Percentiles rank a stretch among this genome's conserved stretches.
Evolutionary conservation across 106 monocot genomes (phyloP).

Genomic region (Apostasia ramifera): DNA sequence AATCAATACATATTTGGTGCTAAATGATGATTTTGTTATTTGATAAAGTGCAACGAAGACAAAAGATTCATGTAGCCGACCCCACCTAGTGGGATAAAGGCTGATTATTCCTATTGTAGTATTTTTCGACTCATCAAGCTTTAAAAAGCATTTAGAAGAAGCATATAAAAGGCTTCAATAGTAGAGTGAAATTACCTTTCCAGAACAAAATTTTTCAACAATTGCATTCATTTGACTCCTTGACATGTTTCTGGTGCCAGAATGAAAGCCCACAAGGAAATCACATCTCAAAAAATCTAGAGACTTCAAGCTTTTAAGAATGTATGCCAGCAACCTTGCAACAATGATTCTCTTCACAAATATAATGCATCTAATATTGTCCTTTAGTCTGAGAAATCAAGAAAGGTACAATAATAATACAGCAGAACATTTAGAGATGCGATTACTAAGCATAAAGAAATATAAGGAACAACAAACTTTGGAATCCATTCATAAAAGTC

Average conservation of each 20-base stretch:
- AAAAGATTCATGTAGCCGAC: no score
- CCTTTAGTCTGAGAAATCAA: constrained; percentile 30
- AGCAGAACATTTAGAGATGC: constrained; percentile 1
- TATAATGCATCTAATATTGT: constrained; percentile 66
- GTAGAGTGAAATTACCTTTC: constrained; percentile 49
- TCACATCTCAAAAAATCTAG: constrained; percentile 80
- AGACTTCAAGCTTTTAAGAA: constrained; percentile 49
- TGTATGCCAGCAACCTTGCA: constrained; percentile 56
- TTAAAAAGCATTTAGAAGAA: no score
- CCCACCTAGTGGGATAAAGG: no score
- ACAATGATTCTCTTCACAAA: constrained; percentile 89
- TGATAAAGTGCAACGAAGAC: no score
- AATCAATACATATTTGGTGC: no score
- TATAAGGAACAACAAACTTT: not conserved
- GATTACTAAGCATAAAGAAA: not conserved
- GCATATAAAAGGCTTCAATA: not conserved
- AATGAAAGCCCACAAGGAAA: constrained; percentile 81
- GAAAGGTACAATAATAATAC: not conserved
- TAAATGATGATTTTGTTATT: no score
- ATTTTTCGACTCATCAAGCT: no score
- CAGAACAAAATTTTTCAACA: constrained; percentile 70
- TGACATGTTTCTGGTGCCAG: constrained; percentile 62
- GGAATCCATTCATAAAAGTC: no score
- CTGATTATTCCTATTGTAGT: no score
- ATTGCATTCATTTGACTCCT: constrained; percentile 55